Percentiles rank a stretch among this genome's conserved stretches.
These are phyloP conservation scores for Aristolochia fimbriata DNA, from an alignment of 164 flowering plant species.

Conservation along the genomic window DNA sequence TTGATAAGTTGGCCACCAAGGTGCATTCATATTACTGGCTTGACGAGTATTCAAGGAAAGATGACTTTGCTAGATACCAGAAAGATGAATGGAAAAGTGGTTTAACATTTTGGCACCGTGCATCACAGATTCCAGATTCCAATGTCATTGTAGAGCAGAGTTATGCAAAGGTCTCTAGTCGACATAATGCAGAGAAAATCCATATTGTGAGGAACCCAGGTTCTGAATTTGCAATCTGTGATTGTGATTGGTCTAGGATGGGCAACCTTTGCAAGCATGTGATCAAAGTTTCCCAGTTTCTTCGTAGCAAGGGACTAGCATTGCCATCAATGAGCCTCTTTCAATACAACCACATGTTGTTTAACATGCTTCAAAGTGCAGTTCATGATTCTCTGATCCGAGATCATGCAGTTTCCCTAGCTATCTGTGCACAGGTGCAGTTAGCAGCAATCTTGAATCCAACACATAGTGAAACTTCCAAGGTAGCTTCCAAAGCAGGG, in stretches of 20 bases:
- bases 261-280: slow-evolving; percentile 90
- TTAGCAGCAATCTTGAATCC: slow-evolving; percentile 25
- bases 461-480: slow-evolving; percentile 10
- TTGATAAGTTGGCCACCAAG: slow-evolving; percentile 73
- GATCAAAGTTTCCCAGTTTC: slow-evolving; percentile 40
- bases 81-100: slow-evolving; percentile 84
- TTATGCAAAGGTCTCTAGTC: slow-evolving; percentile 52
- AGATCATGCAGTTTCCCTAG: slow-evolving; percentile 82
- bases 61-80: slow-evolving; percentile 66
- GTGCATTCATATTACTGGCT: slow-evolving; percentile 95
- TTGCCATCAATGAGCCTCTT: slow-evolving; percentile 51
- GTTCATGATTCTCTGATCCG: slow-evolving; percentile 77
- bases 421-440: slow-evolving; percentile 53
- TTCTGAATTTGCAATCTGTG: slow-evolving; percentile 66
- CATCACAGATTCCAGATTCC: slow-evolving; percentile 61
- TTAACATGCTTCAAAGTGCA: slow-evolving; percentile 52
- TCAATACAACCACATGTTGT: slow-evolving; percentile 52
- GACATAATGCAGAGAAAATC: slow-evolving; percentile 26
- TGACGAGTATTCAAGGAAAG: slow-evolving; percentile 70
- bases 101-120: slow-evolving; percentile 71
- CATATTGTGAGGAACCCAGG: slow-evolving; percentile 72
- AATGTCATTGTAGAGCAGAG: slow-evolving; percentile 49
- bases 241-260: slow-evolving; percentile 67
- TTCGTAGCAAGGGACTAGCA: slow-evolving; percentile 32
- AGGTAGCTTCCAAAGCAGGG: neutral